Evolutionary conservation across 768 basidiomycete species (phyloP).

Genomic region (Astraeus odoratus): DNA sequence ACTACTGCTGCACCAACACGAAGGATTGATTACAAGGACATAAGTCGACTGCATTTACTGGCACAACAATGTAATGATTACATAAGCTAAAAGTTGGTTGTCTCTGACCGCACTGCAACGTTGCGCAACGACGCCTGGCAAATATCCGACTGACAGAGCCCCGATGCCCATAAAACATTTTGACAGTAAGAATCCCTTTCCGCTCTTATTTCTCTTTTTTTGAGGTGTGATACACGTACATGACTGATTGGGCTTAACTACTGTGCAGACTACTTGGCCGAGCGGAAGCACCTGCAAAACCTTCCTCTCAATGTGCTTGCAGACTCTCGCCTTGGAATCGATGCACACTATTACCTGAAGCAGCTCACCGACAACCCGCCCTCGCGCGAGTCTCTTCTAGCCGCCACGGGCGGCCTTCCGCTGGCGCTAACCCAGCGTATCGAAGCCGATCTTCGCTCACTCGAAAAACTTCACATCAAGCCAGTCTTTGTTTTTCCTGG

Average conservation of each 20-base stretch:
- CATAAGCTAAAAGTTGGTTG: slow-evolving; percentile 17
- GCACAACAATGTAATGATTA: too few relatives aligned
- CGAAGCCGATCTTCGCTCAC: slow-evolving; percentile 82
- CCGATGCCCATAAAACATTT: slow-evolving; percentile 79
- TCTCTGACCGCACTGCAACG: slow-evolving; percentile 13
- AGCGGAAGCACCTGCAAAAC: slow-evolving; percentile 84
- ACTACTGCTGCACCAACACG: too few relatives aligned
- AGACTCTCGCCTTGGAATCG: slow-evolving; percentile 93
- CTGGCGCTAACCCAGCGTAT: slow-evolving; percentile 82
- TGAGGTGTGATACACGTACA: too few relatives aligned
- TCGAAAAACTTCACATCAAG: slow-evolving; percentile 91
- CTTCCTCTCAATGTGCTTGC: slow-evolving; percentile 74
- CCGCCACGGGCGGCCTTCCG: slow-evolving; percentile 92
- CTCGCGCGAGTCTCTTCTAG: slow-evolving; percentile 84
- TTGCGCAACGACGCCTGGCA: slow-evolving; percentile 12
- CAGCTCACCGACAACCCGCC: slow-evolving; percentile 67
- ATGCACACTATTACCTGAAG: slow-evolving; percentile 86
- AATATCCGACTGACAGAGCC: slow-evolving; percentile 5
- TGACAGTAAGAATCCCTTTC: slow-evolving; percentile 45
- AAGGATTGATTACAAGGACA: too few relatives aligned
- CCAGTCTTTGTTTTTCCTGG: slow-evolving; percentile 99
- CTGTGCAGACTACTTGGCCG: slow-evolving; percentile 65
- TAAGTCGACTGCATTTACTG: too few relatives aligned
- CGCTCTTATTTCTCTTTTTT: background rate
- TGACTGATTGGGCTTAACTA: too few relatives aligned